Base-by-base conservation (phyloP, 2,329 filamentous ascomycete species). In the Nigrospora oryzae region DNA sequence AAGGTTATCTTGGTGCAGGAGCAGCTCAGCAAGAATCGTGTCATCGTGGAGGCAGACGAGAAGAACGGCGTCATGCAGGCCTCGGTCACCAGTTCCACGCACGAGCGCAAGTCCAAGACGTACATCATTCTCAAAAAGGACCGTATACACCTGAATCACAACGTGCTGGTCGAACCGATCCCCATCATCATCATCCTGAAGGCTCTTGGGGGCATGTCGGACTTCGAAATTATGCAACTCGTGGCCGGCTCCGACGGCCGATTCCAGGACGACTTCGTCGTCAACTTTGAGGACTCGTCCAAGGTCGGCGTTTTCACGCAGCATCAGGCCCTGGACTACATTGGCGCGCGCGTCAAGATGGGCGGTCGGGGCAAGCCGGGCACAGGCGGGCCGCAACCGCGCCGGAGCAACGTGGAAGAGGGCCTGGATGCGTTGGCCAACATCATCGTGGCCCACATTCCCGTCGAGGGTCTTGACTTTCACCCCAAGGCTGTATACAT, bases 1-100 rank as follows among this genome's bases (percentile, higher is more conserved):
- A 98, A 98, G 71, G 93, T 98, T 55, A 98, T 98, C 59, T 71
- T 98, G 37, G 94, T 98, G 13, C 93, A 98, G 65, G 94, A 98
- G 62, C 93, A 98, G 68, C 72, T 98, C 61, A 98, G 93, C 76
- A 98, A 98, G 77, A 98, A 98, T 66, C 83, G 93, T 70, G 87
- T 98, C 58, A 96, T 98, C 62, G 91, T 98, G 14, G 94, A 98
- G 66, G 84, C 88, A 45, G 87, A 91, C 56, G 77, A 84, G 43
- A 95, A 95, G 69, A 97, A 96, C 66, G 86, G 86, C 48, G 83
- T 95, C 51, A 91, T 97, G 46, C 88, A 91, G 54, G 93, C 94
- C 34, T 97, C 93, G 2, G 93, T 97, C 30, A 98, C 90, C 8
- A 94, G 90, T 79, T 96, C 93, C 30, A 97, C 94, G 1, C 89